Evolutionary conservation across 2,329 filamentous ascomycete genomes (phyloP), one percentile per base, ranked within the genome.

Genomic region (Trichoderma atrobrunneum): DNA sequence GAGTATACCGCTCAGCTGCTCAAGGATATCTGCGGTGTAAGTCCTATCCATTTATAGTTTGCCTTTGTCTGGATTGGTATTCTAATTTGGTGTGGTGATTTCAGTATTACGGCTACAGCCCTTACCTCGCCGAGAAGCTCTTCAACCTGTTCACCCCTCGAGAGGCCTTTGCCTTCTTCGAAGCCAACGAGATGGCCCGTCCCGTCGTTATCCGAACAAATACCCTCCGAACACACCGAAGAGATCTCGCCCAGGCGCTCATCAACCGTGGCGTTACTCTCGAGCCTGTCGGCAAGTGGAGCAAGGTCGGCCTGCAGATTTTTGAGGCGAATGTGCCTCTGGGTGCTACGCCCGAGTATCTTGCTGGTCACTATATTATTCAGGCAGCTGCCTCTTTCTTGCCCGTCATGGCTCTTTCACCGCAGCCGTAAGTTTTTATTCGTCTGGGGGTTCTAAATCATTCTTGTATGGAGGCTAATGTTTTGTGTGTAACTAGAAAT

Each of bases 251-350:
- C 11, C 95, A 98, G 81, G 89, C 95, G 1, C 88, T 98, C 73
- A 98, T 98, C 86, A 97, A 97, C 84, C 93, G 95, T 75, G 96
- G 96, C 75, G 96, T 99, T 63, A 97, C 95, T 16, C 89, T 99
- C 51, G 95, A 99, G 82, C 96, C 96, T 2, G 94, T 99, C 21
- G 96, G 96, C 74, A 98, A 98, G 83, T 99, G 96, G 96, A 96
- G 93, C 76, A 99, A 99, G 85, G 94, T 99, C 74, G 96, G 96
- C 62, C 88, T 99, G 54, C 96, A 99, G 82, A 90, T 99, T 73
- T 99, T 99, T 81, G 96, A 99, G 82, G 93, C 92, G 72, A 92
- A 91, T 73, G 86, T 89, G 6, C 94, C 94, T 3, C 88, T 98
- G 1, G 95, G 95, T 87, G 96, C 96, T 32, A 99, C 96, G 0